phyloP scores from a whole-genome alignment of 1,284 basidiomycete species.

The Exobasidium cylindrosporum region DNA sequence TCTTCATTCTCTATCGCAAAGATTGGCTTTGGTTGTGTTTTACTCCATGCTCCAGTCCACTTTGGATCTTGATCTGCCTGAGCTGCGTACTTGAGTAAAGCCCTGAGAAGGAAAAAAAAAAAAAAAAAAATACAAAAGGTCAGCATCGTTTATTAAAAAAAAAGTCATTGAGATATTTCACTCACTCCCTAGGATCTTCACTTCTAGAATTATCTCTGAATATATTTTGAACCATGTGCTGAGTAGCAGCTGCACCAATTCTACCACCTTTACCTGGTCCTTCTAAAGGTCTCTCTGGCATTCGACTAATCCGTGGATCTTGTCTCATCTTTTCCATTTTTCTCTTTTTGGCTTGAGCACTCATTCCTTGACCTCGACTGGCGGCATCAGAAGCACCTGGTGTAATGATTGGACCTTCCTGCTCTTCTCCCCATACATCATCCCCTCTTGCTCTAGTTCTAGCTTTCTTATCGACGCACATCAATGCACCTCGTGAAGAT shows the following conservation, averaged over 20 bases:
- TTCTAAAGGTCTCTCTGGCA: constrained; percentile 71
- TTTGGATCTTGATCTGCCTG: constrained; percentile 70
- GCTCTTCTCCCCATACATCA: constrained; percentile 15
- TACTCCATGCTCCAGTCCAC: constrained; percentile 72
- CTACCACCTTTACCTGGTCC: constrained; percentile 89
- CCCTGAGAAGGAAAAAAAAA: constrained; percentile 53
- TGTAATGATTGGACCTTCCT: constrained; percentile 26
- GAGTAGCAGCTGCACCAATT: constrained; percentile 89
- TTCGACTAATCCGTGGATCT: constrained; percentile 63
- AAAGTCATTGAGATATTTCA: constrained; percentile 1
- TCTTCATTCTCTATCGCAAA: constrained; percentile 23
- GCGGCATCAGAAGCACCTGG: constrained; percentile 56
- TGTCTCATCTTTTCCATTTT: constrained; percentile 81
- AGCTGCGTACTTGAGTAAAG: constrained; percentile 86
- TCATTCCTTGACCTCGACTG: constrained; percentile 18
- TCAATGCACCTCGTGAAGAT: constrained; percentile 85
- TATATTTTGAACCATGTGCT: constrained; percentile 88
- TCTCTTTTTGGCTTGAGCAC: constrained; percentile 65
- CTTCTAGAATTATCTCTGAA: constrained; percentile 61
- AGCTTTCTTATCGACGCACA: constrained; percentile 66
- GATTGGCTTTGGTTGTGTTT: constrained; percentile 40
- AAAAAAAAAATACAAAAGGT: neutral
- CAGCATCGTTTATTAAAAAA: neutral
- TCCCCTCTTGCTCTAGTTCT: constrained; percentile 54
- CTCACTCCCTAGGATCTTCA: constrained; percentile 73